Evolutionary conservation across 352 stramenopile species (phyloP).

Genomic region (Phytopythium chamaehyphon): DNA sequence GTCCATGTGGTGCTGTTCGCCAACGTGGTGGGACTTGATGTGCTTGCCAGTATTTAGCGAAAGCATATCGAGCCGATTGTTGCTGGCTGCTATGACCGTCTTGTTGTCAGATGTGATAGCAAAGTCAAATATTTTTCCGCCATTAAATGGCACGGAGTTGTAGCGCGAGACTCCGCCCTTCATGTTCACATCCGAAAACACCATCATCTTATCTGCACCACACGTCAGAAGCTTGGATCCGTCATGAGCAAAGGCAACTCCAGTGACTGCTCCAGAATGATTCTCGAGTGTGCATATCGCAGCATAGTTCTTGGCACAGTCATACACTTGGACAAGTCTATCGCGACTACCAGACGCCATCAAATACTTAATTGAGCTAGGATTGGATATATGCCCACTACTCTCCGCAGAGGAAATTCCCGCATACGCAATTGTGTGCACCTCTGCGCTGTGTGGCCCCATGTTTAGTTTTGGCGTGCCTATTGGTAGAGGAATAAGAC

Average conservation of each 20-base stretch:
- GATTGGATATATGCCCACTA: too few relatives aligned
- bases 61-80: conserved; percentile 81
- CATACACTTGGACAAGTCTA: conserved; percentile 77
- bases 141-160: conserved; percentile 44
- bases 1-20: conserved; percentile 68
- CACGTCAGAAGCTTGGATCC: conserved; percentile 62
- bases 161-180: conserved; percentile 36
- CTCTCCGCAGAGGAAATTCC: conserved; percentile 6
- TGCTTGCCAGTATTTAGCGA: conserved; percentile 57
- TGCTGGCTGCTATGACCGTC: conserved; percentile 58
- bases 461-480: conserved; percentile 32
- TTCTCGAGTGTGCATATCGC: conserved; percentile 63
- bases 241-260: conserved; percentile 66
- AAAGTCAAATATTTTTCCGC: conserved; percentile 79
- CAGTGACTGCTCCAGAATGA: conserved; percentile 67
- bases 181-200: conserved; percentile 39
- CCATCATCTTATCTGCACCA: conserved; percentile 69
- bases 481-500: conserved; percentile 40
- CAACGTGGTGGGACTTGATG: conserved; percentile 52
- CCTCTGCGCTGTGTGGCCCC: conserved; percentile 59
- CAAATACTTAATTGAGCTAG: conserved; percentile 10
- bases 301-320: conserved; percentile 32
- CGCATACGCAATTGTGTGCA: conserved; percentile 65
- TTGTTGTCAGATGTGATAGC: conserved; percentile 69
- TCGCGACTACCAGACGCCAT: conserved; percentile 80